These are phyloP conservation scores for Gossypium ekmanianum DNA, from an alignment of 345 rosid genomes.

Conservation along the genomic window DNA sequence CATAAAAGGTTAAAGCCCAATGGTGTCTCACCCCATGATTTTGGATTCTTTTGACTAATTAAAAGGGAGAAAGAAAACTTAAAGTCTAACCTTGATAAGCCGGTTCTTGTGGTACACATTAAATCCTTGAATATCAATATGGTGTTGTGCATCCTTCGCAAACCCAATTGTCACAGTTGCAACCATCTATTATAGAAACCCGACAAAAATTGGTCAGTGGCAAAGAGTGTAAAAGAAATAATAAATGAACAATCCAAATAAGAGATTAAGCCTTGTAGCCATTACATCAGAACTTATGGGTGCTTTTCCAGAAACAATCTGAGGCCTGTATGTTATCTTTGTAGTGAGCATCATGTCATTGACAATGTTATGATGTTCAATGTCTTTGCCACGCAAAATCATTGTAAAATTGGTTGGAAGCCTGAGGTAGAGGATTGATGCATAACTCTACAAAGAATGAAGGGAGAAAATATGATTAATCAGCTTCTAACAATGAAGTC, in stretches of 20 bases:
- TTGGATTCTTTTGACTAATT: not conserved
- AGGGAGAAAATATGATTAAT: conserved; percentile 2
- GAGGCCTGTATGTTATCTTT: conserved; percentile 48
- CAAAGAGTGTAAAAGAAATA: not conserved
- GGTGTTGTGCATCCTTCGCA: conserved; percentile 70
- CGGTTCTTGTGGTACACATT: conserved; percentile 81
- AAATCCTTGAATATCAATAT: conserved; percentile 76
- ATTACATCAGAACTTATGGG: conserved; percentile 36
- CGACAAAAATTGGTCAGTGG: not conserved
- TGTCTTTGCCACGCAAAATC: conserved; percentile 48
- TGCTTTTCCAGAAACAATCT: conserved; percentile 24
- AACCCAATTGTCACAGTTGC: conserved; percentile 63
- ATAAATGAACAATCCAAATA: not conserved
- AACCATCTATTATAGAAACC: conserved; percentile 35
- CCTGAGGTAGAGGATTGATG: conserved; percentile 70
- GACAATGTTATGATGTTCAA: conserved; percentile 51
- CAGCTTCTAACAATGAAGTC: not conserved
- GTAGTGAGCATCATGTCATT: conserved; percentile 57
- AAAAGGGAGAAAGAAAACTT: not conserved
- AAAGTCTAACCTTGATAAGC: conserved; percentile 57
- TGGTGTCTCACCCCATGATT: not conserved
- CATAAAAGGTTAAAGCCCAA: not conserved
- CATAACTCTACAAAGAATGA: conserved; percentile 50
- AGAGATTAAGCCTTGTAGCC: not conserved
- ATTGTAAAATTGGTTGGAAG: conserved; percentile 57